Evolutionary conservation across 2,329 filamentous ascomycete genomes (phyloP).

Genomic region (Cladosporium austrohemisphaericum): DNA sequence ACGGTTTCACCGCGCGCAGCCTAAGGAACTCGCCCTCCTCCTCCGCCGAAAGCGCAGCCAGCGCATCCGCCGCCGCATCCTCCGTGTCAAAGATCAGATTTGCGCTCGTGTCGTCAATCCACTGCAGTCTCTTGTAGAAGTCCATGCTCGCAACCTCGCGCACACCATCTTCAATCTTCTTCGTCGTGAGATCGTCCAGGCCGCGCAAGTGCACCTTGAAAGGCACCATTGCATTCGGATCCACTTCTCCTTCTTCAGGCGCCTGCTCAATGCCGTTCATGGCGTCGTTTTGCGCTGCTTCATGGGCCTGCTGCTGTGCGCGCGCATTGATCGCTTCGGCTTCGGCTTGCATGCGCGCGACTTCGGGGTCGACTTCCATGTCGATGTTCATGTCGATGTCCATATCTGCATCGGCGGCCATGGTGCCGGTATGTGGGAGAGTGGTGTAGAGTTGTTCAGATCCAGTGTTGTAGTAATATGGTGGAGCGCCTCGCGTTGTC

Average conservation of each 20-base stretch:
- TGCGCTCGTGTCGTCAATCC: conserved; percentile 90
- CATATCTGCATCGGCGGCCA: conserved; percentile 29
- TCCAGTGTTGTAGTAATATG: too few species aligned
- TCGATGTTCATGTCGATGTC: conserved; percentile 32
- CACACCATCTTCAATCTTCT: conserved; percentile 69
- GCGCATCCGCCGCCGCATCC: conserved; percentile 52
- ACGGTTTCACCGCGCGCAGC: conserved; percentile 64
- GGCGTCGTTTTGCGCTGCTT: conserved; percentile 23
- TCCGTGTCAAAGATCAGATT: conserved; percentile 72
- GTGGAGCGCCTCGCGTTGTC: too few species aligned
- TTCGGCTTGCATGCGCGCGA: conserved; percentile 31
- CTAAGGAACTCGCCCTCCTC: conserved; percentile 50
- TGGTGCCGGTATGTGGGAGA: neutral
- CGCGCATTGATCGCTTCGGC: conserved; percentile 23
- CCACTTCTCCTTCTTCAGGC: conserved; percentile 33
- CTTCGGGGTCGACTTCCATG: conserved; percentile 28
- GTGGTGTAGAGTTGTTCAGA: neutral
- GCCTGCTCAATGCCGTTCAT: conserved; percentile 28
- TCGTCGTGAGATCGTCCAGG: conserved; percentile 74
- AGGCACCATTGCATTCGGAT: conserved; percentile 27
- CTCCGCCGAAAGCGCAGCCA: conserved; percentile 47
- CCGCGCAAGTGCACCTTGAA: conserved; percentile 81
- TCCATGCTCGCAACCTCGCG: conserved; percentile 59
- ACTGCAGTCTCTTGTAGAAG: conserved; percentile 67
- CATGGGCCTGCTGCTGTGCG: conserved; percentile 27